These are phyloP conservation scores for Endotrypanum monterogeii DNA, from an alignment of 208 protist genomes.

Conservation along the genomic window DNA sequence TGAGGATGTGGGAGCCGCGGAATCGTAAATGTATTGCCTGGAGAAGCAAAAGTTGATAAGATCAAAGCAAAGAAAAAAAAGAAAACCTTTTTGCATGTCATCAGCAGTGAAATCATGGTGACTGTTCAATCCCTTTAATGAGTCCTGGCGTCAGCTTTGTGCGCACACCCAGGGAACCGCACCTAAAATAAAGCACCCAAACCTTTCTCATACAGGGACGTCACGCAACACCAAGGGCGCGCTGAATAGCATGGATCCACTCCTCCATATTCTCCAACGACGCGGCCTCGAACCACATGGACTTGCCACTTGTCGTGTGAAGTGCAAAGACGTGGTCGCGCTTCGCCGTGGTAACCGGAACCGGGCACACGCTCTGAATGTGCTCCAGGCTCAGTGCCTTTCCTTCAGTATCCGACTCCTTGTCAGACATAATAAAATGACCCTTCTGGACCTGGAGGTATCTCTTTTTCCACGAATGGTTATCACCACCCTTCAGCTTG, in stretches of 20 bases:
- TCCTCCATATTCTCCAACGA: constrained; percentile 79
- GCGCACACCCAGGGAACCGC: not conserved
- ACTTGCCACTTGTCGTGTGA: constrained; percentile 82
- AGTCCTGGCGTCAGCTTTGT: not conserved
- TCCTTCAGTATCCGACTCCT: constrained; percentile 62
- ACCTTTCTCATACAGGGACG: not conserved
- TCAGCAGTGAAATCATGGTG: constrained; percentile 10
- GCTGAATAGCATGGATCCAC: constrained; percentile 82
- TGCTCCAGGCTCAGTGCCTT: constrained; percentile 84
- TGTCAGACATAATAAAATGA: constrained; percentile 76
- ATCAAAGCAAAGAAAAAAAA: not conserved
- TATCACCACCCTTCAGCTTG: constrained; percentile 69
- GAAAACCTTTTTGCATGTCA: not conserved
- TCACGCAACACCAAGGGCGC: constrained; percentile 71
- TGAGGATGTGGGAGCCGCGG: not conserved
- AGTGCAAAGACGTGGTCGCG: constrained; percentile 82
- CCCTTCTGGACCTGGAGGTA: constrained; percentile 74
- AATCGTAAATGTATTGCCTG: not conserved
- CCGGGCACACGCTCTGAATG: constrained; percentile 80
- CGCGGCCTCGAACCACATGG: constrained; percentile 82
- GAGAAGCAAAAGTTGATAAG: not conserved
- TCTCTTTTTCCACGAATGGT: constrained; percentile 70
- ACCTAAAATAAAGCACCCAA: not conserved
- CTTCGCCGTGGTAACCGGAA: constrained; percentile 54
- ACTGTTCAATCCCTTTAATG: not conserved